Evolutionary conservation across 1,284 basidiomycete genomes (phyloP).

Genomic region (Ustilago loliicola): DNA sequence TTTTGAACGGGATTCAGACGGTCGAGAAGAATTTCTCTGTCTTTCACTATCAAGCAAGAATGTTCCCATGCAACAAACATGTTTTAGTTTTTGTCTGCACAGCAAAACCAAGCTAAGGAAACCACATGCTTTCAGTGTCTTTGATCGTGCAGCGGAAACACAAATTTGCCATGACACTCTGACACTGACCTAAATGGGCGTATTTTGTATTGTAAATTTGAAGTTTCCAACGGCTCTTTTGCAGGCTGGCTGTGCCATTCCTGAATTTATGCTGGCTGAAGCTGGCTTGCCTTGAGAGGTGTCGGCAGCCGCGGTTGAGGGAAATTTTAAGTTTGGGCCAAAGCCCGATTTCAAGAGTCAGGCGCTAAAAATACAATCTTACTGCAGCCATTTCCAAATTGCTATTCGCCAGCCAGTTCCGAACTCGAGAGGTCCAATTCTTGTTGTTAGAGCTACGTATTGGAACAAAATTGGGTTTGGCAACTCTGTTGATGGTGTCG

Average conservation of each 20-base stretch:
- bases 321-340: not conserved
- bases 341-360: not conserved
- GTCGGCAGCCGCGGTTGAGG: constrained; percentile 17
- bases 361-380: not conserved
- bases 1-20: not conserved
- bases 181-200: too few relatives aligned
- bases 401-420: not conserved
- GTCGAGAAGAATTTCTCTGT: not conserved
- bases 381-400: not conserved
- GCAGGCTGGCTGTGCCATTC: not conserved
- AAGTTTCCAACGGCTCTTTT: not conserved
- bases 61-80: constrained; percentile 12
- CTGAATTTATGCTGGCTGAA: too few relatives aligned
- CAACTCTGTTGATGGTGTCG: too few relatives aligned
- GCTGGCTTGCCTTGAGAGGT: not conserved
- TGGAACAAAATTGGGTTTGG: too few relatives aligned
- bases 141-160: not conserved
- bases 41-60: not conserved
- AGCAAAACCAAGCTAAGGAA: not conserved
- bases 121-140: constrained; percentile 6
- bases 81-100: constrained; percentile 2
- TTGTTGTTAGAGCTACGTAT: not conserved
- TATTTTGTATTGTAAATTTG: not conserved
- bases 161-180: not conserved
- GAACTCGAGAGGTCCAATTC: not conserved